phyloP scores from a whole-genome alignment of 257 asterid species.

The Lavandula angustifolia region DNA sequence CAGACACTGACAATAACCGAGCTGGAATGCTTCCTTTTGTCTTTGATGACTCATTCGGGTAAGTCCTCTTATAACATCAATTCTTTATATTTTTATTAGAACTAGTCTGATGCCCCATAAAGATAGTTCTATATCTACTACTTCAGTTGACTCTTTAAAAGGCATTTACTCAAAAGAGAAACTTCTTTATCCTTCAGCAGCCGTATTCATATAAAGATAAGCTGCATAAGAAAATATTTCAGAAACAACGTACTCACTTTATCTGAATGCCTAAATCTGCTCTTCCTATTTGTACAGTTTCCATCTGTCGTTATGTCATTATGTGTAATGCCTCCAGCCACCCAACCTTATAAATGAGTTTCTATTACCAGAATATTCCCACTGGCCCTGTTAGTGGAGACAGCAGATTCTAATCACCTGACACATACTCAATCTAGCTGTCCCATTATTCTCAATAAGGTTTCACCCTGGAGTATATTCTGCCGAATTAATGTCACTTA shows the following conservation, averaged over 20 bases:
- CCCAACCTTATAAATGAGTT: background rate
- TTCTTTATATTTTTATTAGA: constrained; percentile 2
- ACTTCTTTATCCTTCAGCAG: background rate
- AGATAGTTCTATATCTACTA: background rate
- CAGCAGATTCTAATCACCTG: background rate
- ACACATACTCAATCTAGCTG: constrained; percentile 1
- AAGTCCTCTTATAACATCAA: constrained; percentile 32
- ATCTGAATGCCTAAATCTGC: constrained; percentile 5
- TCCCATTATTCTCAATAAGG: constrained; percentile 4
- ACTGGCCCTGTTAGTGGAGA: background rate
- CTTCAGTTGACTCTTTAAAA: background rate
- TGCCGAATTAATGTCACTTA: constrained; percentile 8
- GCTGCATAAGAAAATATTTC: constrained; percentile 10
- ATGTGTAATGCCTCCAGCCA: background rate
- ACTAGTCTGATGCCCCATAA: constrained; percentile 19
- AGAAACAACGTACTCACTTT: constrained; percentile 3
- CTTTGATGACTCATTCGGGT: constrained; percentile 97
- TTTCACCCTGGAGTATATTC: background rate
- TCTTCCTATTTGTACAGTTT: constrained; percentile 9
- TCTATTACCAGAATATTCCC: background rate
- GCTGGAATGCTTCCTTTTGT: constrained; percentile 99
- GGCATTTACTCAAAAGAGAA: background rate
- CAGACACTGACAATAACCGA: constrained; percentile 91
- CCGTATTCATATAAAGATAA: background rate
- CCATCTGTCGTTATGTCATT: background rate